Base-by-base conservation (phyloP, 2,329 filamentous ascomycete genomes). In the Fusarium oxysporum region DNA sequence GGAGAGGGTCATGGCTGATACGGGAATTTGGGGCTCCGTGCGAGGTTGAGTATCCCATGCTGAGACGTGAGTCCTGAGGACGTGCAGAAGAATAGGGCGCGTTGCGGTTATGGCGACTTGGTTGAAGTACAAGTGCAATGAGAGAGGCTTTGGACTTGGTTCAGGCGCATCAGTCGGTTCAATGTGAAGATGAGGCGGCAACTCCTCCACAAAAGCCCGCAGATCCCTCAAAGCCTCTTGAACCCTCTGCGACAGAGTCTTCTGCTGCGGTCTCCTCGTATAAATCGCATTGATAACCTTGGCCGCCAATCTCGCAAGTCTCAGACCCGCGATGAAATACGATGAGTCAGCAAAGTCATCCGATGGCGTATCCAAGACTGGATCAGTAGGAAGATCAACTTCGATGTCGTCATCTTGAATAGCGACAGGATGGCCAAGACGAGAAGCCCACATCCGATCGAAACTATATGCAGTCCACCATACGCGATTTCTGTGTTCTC, bases 381-480 rank as follows among this genome's bases (percentile, higher is more conserved):
- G 75, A 17, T 81, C 79, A 0, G 82, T 82, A 0, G 85, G 85
- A 10, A 84, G 71, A 32, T 85, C 82, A 8, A 85, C 82, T 37
- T 83, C 78, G 8, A 87, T 86, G 23, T 86, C 86, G 40, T 85
- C 81, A 56, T 88, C 86, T 17, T 82, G 81, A 10, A 88, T 83
- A 43, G 85, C 84, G 11, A 85, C 81, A 0, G 86, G 85, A 30
- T 86, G 82, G 0, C 86, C 85, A 56, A 87, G 81, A 51, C 86
- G 85, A 0, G 85, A 84, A 6, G 84, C 84, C 81, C 83, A 86
- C 79, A 87, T 83, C 5, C 86, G 81, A 62, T 86, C 84, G 28
- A 85, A 78, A 13, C 79, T 81, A 47, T 85, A 85, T 0, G 83
- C 80, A 0, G 84, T 85, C 83, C 83, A 85, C 80, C 82, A 85